These are phyloP conservation scores for Chrysopogon serrulatus DNA, from an alignment of 176 grass and related monocot species.

Conservation along the genomic window DNA sequence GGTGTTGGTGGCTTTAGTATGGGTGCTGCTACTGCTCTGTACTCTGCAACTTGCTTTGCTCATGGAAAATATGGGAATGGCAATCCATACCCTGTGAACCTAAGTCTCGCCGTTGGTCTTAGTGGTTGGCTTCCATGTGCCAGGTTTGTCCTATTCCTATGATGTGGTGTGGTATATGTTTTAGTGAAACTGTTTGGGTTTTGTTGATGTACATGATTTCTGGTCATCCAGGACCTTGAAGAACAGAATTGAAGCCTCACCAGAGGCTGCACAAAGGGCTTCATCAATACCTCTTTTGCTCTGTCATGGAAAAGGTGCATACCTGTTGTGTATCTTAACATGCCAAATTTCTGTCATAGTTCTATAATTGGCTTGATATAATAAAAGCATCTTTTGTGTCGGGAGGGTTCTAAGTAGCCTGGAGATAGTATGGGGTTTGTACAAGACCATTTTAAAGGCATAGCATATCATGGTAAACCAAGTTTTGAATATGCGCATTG, in stretches of 20 bases:
- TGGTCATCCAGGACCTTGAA: slow-evolving; percentile 66
- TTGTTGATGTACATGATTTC: not conserved
- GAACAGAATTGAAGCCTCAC: slow-evolving; percentile 77
- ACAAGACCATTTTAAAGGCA: not conserved
- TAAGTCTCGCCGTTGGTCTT: slow-evolving; percentile 73
- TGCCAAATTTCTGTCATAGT: not conserved
- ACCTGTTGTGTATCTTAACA: not conserved
- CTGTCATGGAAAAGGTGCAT: slow-evolving; percentile 93
- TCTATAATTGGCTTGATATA: slow-evolving; percentile 5
- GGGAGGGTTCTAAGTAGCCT: not conserved
- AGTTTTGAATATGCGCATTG: not conserved
- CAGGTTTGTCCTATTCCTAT: slow-evolving; percentile 42
- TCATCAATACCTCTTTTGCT: slow-evolving; percentile 86
- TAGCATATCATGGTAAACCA: not conserved
- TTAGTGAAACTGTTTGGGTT: not conserved
- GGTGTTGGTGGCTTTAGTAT: slow-evolving; percentile 97
- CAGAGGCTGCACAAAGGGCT: slow-evolving; percentile 75
- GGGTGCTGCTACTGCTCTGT: slow-evolving; percentile 86
- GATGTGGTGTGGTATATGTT: slow-evolving; percentile 14
- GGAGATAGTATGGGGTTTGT: not conserved
- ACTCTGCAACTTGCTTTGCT: slow-evolving; percentile 86
- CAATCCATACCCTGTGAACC: slow-evolving; percentile 77
- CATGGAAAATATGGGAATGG: slow-evolving; percentile 94
- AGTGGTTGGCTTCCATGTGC: slow-evolving; percentile 98
- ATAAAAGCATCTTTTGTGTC: not conserved